Evolutionary conservation across 129 eudicot species (phyloP).

Genomic region (Deinandra increscens): DNA sequence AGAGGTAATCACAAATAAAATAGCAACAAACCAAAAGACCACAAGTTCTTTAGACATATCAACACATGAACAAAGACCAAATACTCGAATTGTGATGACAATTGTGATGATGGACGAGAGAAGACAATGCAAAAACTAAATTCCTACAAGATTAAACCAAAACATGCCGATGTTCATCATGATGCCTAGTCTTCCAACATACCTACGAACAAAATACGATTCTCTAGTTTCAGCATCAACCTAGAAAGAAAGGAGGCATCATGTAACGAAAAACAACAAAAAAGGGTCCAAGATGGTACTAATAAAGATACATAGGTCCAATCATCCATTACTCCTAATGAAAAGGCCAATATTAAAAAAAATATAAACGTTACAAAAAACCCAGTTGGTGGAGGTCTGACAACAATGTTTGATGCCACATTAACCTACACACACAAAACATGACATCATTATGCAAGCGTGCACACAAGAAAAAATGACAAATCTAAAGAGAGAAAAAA

Average conservation of each 20-base stretch:
- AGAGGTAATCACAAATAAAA: too few species aligned
- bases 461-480: not conserved
- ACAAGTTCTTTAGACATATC: too few species aligned
- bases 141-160: not conserved
- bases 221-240: not conserved
- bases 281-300: not conserved
- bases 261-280: not conserved
- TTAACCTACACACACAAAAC: not conserved
- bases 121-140: not conserved
- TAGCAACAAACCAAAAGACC: too few species aligned
- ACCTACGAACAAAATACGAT: not conserved
- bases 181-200: not conserved
- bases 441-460: not conserved
- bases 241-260: not conserved
- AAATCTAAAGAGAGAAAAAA: not conserved
- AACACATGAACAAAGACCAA: too few species aligned
- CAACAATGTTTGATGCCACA: too few species aligned
- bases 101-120: not conserved
- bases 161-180: too few species aligned
- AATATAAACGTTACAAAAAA: not conserved
- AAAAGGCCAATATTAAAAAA: too few species aligned
- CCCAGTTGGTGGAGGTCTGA: not conserved
- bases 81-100: too few species aligned
- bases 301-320: not conserved
- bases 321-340: too few species aligned